Base-by-base conservation (phyloP, 2,329 filamentous ascomycete species). In the Verticillium alfalfae region DNA sequence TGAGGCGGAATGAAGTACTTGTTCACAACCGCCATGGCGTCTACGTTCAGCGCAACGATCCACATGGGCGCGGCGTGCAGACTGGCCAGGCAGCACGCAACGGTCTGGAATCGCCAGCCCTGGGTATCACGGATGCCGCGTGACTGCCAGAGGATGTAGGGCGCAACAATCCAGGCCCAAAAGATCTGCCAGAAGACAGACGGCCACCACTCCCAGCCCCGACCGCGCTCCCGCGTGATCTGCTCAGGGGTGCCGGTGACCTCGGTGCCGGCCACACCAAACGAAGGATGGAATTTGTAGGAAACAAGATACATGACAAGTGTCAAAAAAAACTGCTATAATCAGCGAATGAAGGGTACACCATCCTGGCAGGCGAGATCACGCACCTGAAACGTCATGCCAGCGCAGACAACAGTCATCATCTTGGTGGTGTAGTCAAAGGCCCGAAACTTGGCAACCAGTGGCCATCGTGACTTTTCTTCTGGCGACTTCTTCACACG, bases 161-260 rank as follows among this genome's bases (percentile, higher is more conserved):
- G 85, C 3, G 86, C 85, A 62, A 85, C 80, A 55, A 86, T 70
- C 81, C 84, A 88, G 15, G 84, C 80, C 86, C 85, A 89, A 61
- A 86, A 73, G 59, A 87, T 78, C 66, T 88, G 86, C 86, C 86
- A 89, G 59, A 87, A 77, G 55, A 87, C 81, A 0, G 84, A 87
- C 0, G 85, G 85, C 76, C 85, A 83, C 88, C 88, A 91, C 76
- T 91, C 88, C 80, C 83, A 88, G 9, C 88, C 88, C 18, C 76
- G 73, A 58, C 74, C 71, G 66, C 80, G 79, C 41, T 75, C 72
- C 26, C 77, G 74, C 60, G 78, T 77, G 56, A 79, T 73, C 52
- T 85, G 80, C 64, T 80, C 80, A 15, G 79, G 76, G 1, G 82
- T 85, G 41, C 84, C 84, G 16, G 73, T 71, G 60, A 88, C 82